phyloP scores from a whole-genome alignment of 768 basidiomycete species.

The Calocybe gangraenosa region DNA sequence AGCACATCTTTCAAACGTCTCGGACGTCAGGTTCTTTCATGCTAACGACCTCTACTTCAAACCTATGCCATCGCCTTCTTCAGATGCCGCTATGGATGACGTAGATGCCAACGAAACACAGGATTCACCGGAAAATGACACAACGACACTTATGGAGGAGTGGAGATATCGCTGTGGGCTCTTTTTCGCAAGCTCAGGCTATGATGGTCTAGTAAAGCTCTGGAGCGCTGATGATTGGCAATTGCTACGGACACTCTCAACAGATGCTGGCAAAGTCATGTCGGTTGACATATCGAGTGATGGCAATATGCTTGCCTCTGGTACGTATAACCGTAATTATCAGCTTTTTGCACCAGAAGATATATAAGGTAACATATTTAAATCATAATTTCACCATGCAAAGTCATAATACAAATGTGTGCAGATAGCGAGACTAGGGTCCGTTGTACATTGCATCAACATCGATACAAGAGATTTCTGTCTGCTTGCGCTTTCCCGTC shows the following conservation, averaged over 20 bases:
- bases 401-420: conserved; percentile 29
- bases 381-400: conserved; percentile 12
- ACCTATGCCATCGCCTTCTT: conserved; percentile 24
- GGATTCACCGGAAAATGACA: conserved; percentile 33
- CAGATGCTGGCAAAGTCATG: conserved; percentile 99
- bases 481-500: conserved; percentile 13
- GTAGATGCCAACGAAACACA: conserved; percentile 31
- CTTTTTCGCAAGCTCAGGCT: conserved; percentile 91
- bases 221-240: conserved; percentile 99
- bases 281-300: conserved; percentile 88
- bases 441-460: conserved; percentile 10
- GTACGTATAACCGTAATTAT: conserved; percentile 92
- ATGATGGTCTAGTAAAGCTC: conserved; percentile 91
- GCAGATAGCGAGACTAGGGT: conserved; percentile 14
- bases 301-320: conserved; percentile 79
- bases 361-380: conserved; percentile 19
- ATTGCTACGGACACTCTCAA: conserved; percentile 79
- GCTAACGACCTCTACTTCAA: conserved; percentile 52
- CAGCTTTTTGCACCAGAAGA: conserved; percentile 88
- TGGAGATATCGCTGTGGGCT: conserved; percentile 83
- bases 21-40: conserved; percentile 93
- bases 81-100: conserved; percentile 50
- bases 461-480: conserved; percentile 14
- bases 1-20: conserved; percentile 91
- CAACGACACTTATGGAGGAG: conserved; percentile 49